Conservation (phyloP, 352 stramenopile species). For the Phytophthora citricola region DNA sequence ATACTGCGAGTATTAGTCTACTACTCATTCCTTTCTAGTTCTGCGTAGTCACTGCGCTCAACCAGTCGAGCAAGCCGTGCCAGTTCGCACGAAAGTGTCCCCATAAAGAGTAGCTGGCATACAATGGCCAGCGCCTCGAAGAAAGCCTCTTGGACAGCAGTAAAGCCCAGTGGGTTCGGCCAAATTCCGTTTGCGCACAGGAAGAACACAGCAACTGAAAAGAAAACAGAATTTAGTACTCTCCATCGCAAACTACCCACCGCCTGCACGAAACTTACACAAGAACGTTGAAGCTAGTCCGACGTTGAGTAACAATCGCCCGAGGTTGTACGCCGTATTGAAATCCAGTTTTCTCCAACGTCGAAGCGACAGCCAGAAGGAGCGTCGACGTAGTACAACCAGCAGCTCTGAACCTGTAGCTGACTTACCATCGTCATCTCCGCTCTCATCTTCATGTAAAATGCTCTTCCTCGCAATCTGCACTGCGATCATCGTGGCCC, state of each 20-base stretch:
- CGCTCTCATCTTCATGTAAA: conserved; percentile 40
- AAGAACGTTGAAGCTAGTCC: conserved; percentile 67
- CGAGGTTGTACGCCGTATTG: conserved; percentile 57
- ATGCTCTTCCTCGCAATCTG: conserved; percentile 58
- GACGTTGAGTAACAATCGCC: conserved; percentile 48
- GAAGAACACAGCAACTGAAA: conserved; percentile 75
- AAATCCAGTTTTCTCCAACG: conserved; percentile 64
- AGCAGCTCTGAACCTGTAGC: conserved; percentile 10
- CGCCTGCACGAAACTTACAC: conserved; percentile 49
- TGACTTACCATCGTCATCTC: conserved; percentile 17
- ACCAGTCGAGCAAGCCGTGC: conserved; percentile 62
- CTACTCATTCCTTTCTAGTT: conserved; percentile 67
- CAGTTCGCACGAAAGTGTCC: conserved; percentile 81
- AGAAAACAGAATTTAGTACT: conserved; percentile 3
- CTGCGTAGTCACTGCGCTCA: conserved; percentile 66
- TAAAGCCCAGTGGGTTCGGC: conserved; percentile 83
- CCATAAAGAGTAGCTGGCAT: conserved; percentile 90
- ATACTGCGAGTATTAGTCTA: no score
- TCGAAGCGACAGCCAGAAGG: conserved; percentile 46
- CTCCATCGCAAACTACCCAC: neutral
- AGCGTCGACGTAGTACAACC: conserved; percentile 20
- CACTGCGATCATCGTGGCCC: conserved; percentile 67
- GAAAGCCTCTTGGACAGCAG: conserved; percentile 81
- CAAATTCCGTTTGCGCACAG: conserved; percentile 84
- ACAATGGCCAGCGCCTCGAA: conserved; percentile 87